Evolutionary conservation across 768 basidiomycete species (phyloP).

Genomic region (Mycena maculata): DNA sequence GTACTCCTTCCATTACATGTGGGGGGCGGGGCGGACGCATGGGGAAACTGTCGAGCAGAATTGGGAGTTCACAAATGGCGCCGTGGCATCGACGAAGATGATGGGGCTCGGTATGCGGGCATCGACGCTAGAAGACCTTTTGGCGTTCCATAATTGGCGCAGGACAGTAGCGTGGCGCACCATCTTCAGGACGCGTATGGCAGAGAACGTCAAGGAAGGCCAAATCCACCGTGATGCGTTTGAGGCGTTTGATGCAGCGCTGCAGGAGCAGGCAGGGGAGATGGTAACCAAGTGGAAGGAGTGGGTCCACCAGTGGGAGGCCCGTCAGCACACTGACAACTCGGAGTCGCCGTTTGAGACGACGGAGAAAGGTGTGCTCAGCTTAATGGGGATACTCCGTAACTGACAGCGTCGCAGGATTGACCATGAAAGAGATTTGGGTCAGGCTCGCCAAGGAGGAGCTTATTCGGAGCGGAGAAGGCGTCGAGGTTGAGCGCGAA

Average conservation of each 20-base stretch:
- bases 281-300: background rate
- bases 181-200: background rate
- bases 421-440: background rate
- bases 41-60: slow-evolving; percentile 38
- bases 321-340: background rate
- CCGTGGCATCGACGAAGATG: slow-evolving; percentile 30
- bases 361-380: background rate
- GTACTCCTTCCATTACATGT: slow-evolving; percentile 23
- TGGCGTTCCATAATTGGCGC: background rate
- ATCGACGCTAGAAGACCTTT: background rate
- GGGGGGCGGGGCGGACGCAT: slow-evolving; percentile 34
- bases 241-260: background rate
- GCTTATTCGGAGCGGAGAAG: background rate
- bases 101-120: slow-evolving; percentile 26
- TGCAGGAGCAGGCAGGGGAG: background rate
- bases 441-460: background rate
- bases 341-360: background rate
- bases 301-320: background rate
- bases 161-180: background rate
- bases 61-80: slow-evolving; percentile 35
- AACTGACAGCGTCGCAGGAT: background rate
- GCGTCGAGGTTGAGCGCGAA: background rate
- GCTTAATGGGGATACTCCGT: no score
- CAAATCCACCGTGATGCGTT: background rate
- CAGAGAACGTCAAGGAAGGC: background rate